A percentile compares a stretch with the other conserved stretches of the same genome.
Evolutionary conservation across 257 asterid genomes (phyloP).

Genomic region (Lavandula angustifolia): DNA sequence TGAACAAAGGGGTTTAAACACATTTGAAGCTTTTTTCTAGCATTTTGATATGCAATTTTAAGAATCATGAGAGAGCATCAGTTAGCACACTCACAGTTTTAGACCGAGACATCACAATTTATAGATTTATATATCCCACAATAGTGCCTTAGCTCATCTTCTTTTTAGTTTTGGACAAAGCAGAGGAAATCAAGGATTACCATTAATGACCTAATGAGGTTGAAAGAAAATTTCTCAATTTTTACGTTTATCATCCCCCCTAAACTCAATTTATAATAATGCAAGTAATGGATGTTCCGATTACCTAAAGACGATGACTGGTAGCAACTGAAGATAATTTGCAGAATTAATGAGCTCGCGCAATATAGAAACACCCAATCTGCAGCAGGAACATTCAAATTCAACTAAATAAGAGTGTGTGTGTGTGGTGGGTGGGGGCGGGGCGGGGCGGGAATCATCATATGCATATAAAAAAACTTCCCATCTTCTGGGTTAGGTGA

Average conservation of each 20-base stretch:
- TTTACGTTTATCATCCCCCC: conserved; percentile 5
- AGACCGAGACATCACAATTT: neutral
- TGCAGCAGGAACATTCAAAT: conserved; percentile 25
- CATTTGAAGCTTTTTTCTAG: neutral
- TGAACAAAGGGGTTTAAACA: neutral
- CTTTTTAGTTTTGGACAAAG: neutral
- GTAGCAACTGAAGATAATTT: conserved; percentile 13
- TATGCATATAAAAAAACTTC: conserved; percentile 13
- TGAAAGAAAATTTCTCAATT: neutral
- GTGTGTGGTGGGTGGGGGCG: no score
- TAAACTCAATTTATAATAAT: neutral
- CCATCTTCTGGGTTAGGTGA: conserved; percentile 2
- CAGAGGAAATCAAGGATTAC: no score
- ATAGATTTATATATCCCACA: conserved; percentile 14
- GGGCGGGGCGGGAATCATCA: no score
- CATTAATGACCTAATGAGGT: no score
- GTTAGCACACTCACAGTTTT: neutral
- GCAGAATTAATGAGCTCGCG: conserved; percentile 14
- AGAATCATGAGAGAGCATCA: neutral
- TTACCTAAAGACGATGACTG: conserved; percentile 24
- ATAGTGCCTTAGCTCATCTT: conserved; percentile 11
- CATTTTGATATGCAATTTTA: neutral
- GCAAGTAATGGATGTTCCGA: neutral
- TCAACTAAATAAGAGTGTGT: neutral
- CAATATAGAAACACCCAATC: neutral